Base-by-base conservation (phyloP, 768 basidiomycete species). In the Mycena kentingensis region DNA sequence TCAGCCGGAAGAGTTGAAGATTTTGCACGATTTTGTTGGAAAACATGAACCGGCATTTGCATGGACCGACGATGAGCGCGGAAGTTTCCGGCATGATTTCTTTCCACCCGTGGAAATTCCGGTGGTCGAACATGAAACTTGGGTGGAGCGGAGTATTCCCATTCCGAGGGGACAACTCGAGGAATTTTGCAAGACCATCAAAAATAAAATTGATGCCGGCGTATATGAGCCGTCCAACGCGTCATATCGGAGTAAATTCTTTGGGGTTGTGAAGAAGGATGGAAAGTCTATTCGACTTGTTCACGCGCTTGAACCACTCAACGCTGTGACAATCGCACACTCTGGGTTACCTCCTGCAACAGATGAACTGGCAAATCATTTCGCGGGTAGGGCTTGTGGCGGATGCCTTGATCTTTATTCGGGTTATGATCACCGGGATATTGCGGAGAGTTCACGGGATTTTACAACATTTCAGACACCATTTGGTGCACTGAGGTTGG, bases 401-500 rank as follows among this genome's bases (percentile, higher is more conserved):
- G 45, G n/a, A 4, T 13, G 10, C 6, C 41, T 66, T 1, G 63
- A 68, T 24, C 38, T 67, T 15, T 64, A 49, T 37, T 48, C 62
- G 0, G 67, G 67, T 12, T 69, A 64, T 41, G 63, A 73, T 21
- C 55, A 72, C 7, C 52, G 62, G 0, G 39, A 47, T 0, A 50
- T 74, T 2, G 54, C 61, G 2, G 58, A 55, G 6, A 46, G 53
- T 4, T 71, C 63, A 0, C 36, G 62, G 4, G 66, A 73, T 31
- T 55, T 67, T 13, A 73, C 71, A 1, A 70, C 65, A 0, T 73
- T 73, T 49, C 60, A 65, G 45, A 66, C 60, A 0, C 67, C 65
- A 0, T 49, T 64, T 11, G 63, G 68, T 0, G 47, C 63, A 0
- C 24, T 64, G 1, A 55, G 60, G 0, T 52, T 71, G 0, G 60